These are phyloP conservation scores for Elaeis oleifera DNA, from an alignment of 202 grass and related monocot species.

Conservation along the genomic window DNA sequence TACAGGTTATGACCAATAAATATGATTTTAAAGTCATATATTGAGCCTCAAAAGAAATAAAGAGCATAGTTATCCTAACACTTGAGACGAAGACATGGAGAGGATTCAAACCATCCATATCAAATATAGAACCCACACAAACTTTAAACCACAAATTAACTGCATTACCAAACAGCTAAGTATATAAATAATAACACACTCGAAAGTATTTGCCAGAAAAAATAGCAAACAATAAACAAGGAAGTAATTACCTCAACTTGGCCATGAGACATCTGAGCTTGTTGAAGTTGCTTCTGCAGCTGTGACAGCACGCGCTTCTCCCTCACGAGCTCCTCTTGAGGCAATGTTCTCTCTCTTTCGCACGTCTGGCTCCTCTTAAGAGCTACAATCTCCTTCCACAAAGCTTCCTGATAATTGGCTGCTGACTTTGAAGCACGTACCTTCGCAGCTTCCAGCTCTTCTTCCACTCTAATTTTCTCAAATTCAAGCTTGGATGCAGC, in stretches of 20 bases:
- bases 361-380: slow-evolving; percentile 4
- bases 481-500: not conserved
- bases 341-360: slow-evolving; percentile 2
- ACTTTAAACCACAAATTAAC: too few relatives aligned
- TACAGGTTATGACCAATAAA: too few relatives aligned
- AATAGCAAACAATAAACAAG: too few relatives aligned
- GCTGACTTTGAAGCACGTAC: not conserved
- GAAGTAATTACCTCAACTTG: slow-evolving; percentile 8
- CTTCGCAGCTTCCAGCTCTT: slow-evolving; percentile 4
- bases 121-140: too few relatives aligned
- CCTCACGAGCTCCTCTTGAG: slow-evolving; percentile 1
- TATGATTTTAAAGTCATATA: too few relatives aligned
- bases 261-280: not conserved
- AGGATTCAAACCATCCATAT: too few relatives aligned
- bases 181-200: too few relatives aligned
- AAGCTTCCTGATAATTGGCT: slow-evolving; percentile 7
- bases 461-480: not conserved
- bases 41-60: too few relatives aligned
- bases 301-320: not conserved
- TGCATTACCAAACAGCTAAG: too few relatives aligned
- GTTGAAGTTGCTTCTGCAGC: not conserved
- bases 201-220: too few relatives aligned
- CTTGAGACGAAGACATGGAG: too few relatives aligned
- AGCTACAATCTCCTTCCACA: not conserved
- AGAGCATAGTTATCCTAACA: too few relatives aligned